These are phyloP conservation scores for Colletotrichum orchidophilum DNA, from an alignment of 2,329 filamentous ascomycete species.

Conservation along the genomic window DNA sequence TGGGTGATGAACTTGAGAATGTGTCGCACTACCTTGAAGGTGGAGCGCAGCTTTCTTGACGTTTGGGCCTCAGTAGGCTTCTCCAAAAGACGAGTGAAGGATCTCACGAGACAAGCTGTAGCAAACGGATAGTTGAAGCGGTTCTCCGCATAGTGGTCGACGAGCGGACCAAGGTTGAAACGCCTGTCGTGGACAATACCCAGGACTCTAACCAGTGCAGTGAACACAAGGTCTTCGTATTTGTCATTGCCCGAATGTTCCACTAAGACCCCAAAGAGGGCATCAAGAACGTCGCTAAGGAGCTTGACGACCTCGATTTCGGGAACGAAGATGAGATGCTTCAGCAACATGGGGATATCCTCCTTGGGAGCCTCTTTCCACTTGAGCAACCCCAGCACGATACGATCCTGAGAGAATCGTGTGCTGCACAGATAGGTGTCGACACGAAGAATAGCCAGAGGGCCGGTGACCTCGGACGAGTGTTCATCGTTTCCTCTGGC, in stretches of 20 bases:
- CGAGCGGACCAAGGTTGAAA: slow-evolving; percentile 89
- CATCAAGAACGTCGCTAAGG: slow-evolving; percentile 86
- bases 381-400: slow-evolving; percentile 82
- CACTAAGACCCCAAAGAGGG: slow-evolving; percentile 89
- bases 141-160: slow-evolving; percentile 89
- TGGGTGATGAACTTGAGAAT: slow-evolving; percentile 96
- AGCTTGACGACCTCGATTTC: slow-evolving; percentile 99
- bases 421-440: slow-evolving; percentile 95
- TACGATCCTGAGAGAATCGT: slow-evolving; percentile 90
- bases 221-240: slow-evolving; percentile 92
- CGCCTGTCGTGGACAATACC: slow-evolving; percentile 94
- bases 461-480: slow-evolving; percentile 79
- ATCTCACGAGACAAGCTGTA: slow-evolving; percentile 86
- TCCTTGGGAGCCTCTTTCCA: slow-evolving; percentile 83
- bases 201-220: slow-evolving; percentile 86
- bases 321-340: slow-evolving; percentile 89
- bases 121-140: slow-evolving; percentile 95
- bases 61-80: slow-evolving; percentile 85
- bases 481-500: slow-evolving; percentile 72
- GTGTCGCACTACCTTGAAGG: slow-evolving; percentile 93
- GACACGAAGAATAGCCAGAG: slow-evolving; percentile 80
- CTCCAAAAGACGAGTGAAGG: slow-evolving; percentile 83
- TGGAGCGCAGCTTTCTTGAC: slow-evolving; percentile 85
- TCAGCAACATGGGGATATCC: slow-evolving; percentile 78
- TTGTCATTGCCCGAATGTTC: slow-evolving; percentile 92